These are phyloP conservation scores for Fragosphaeria purpurea DNA, from an alignment of 2,329 filamentous ascomycete species.

Conservation along the genomic window DNA sequence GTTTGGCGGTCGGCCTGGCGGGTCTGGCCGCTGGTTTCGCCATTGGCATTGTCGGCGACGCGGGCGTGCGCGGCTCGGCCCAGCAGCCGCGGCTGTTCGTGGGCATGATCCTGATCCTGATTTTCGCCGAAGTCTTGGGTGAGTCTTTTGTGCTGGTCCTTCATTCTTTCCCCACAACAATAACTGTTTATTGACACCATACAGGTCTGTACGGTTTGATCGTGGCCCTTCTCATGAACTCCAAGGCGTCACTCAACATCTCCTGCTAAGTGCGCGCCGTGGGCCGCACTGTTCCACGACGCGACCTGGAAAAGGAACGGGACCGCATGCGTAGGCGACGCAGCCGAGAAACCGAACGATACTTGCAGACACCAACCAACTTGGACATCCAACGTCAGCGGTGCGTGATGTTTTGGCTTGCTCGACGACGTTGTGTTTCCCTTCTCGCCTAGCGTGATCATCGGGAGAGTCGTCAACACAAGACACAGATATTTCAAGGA, in stretches of 20 bases:
- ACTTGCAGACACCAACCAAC: too few species aligned
- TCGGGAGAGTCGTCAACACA: too few species aligned
- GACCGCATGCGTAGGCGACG: too few species aligned
- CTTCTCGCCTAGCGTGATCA: too few species aligned
- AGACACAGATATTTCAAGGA: too few species aligned
- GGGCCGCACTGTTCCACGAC: slow-evolving; percentile 9
- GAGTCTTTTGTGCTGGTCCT: slow-evolving; percentile 28
- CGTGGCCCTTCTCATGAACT: slow-evolving; percentile 99
- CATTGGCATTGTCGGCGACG: slow-evolving; percentile 81
- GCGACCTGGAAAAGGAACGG: not conserved
- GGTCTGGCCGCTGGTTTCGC: slow-evolving; percentile 79
- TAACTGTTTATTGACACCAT: slow-evolving; percentile 17
- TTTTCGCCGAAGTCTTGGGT: slow-evolving; percentile 99
- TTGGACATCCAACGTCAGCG: too few species aligned
- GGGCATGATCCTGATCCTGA: slow-evolving; percentile 97
- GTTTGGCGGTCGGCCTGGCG: slow-evolving; percentile 70
- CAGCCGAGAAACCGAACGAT: too few species aligned
- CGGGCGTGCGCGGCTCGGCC: slow-evolving; percentile 77
- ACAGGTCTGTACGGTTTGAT: slow-evolving; percentile 97
- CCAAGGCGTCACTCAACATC: slow-evolving; percentile 62
- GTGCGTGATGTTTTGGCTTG: too few species aligned
- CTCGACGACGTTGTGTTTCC: too few species aligned
- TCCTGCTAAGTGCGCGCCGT: slow-evolving; percentile 40
- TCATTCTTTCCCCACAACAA: not conserved
- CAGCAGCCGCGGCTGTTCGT: slow-evolving; percentile 83